phyloP scores from a whole-genome alignment of 164 flowering plant species.

The Akebia trifoliata region DNA sequence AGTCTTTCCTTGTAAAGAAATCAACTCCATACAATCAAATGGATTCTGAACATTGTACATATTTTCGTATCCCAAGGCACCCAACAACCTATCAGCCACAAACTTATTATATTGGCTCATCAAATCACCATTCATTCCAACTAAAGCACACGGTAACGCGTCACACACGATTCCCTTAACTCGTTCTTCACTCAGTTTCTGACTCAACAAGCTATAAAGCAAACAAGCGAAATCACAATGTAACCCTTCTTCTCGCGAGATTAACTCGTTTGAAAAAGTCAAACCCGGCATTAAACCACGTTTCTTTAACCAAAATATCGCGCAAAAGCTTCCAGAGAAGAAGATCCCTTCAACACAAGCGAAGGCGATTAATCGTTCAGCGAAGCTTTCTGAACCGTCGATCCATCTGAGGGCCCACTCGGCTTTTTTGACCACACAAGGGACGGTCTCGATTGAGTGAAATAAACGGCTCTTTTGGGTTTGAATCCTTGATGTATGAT shows the following conservation, averaged over 20 bases:
- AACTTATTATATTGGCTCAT: slow-evolving; percentile 80
- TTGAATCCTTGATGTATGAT: no score
- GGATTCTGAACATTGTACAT: slow-evolving; percentile 57
- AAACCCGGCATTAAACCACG: no score
- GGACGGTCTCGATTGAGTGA: slow-evolving; percentile 70
- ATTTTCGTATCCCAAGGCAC: slow-evolving; percentile 55
- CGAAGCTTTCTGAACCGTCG: slow-evolving; percentile 63
- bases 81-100: slow-evolving; percentile 71
- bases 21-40: slow-evolving; percentile 92
- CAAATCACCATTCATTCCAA: slow-evolving; percentile 76
- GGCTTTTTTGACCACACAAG: slow-evolving; percentile 66
- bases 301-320: slow-evolving; percentile 87
- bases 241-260: slow-evolving; percentile 75
- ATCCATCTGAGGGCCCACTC: no score
- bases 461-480: slow-evolving; percentile 52
- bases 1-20: no score
- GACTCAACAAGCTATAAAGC: slow-evolving; percentile 42
- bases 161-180: slow-evolving; percentile 66
- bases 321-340: slow-evolving; percentile 84
- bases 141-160: slow-evolving; percentile 70
- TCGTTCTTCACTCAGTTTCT: slow-evolving; percentile 49
- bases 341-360: no score
- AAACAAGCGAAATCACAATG: slow-evolving; percentile 87
- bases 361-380: slow-evolving; percentile 71
- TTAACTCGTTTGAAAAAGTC: no score